phyloP scores from a whole-genome alignment of 108 stramenopile genomes.

The Cyclotella sp. region DNA sequence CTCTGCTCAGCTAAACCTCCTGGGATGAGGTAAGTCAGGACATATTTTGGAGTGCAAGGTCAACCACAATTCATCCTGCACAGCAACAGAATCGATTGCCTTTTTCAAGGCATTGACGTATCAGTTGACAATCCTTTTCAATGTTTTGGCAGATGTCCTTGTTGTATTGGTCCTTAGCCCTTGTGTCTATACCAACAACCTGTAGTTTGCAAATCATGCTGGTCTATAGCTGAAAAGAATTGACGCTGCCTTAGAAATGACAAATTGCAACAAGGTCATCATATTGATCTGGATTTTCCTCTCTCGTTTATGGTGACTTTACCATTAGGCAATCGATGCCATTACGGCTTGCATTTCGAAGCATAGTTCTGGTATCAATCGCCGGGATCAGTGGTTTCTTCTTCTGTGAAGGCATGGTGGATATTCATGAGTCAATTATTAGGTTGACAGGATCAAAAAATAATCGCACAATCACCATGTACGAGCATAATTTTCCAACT shows the following conservation, averaged over 20 bases:
- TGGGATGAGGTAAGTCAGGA: not conserved
- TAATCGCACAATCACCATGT: too few species aligned
- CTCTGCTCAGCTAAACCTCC: not conserved
- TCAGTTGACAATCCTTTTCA: not conserved
- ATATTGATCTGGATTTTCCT: not conserved
- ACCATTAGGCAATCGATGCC: not conserved
- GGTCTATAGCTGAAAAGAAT: not conserved
- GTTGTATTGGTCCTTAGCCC: not conserved
- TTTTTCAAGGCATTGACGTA: not conserved
- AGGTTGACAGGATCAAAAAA: too few species aligned
- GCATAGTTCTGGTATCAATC: too few species aligned
- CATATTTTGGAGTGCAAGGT: not conserved
- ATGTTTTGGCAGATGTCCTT: not conserved
- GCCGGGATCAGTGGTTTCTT: too few species aligned
- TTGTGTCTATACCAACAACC: too few species aligned
- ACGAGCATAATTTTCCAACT: too few species aligned
- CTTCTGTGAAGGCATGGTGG: too few species aligned
- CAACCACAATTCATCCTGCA: not conserved
- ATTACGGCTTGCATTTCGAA: too few species aligned
- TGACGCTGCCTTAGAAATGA: not conserved
- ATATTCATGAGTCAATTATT: too few species aligned
- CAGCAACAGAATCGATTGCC: not conserved
- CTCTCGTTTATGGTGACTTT: not conserved
- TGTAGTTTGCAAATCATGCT: not conserved
- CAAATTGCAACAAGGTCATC: not conserved